These are phyloP conservation scores for Isabelozyma heimii DNA, from an alignment of 805 yeast species.

Conservation along the genomic window DNA sequence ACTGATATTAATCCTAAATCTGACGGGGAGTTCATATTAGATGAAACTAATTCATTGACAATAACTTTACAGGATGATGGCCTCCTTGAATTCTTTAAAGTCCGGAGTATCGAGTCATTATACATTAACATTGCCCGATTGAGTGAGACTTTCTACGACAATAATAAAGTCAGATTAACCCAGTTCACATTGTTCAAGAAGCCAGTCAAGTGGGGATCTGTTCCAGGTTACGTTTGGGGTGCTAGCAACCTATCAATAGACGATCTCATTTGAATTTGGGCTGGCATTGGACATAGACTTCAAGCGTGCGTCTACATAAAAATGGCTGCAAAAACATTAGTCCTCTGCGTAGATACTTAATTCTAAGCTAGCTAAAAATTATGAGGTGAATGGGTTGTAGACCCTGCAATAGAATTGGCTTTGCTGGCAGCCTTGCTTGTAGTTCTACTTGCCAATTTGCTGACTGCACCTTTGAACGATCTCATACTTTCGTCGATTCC, in stretches of 20 bases:
- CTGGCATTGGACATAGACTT: no score
- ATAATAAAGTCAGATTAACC: neutral
- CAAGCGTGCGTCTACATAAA: no score
- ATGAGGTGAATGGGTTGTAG: neutral
- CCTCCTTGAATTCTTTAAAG: constrained; percentile 9
- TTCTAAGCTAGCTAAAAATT: no score
- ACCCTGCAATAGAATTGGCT: neutral
- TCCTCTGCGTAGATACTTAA: no score
- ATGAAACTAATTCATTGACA: constrained; percentile 9
- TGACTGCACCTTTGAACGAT: constrained; percentile 12
- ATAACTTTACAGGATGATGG: constrained; percentile 11
- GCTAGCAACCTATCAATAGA: constrained; percentile 2
- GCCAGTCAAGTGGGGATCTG: constrained; percentile 3
- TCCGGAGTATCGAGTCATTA: constrained; percentile 10
- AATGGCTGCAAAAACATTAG: no score
- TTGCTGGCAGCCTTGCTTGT: constrained; percentile 9
- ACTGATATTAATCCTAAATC: constrained; percentile 8
- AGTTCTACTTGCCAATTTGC: constrained; percentile 10
- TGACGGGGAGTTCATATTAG: constrained; percentile 3
- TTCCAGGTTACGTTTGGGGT: constrained; percentile 5
- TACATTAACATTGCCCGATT: constrained; percentile 6
- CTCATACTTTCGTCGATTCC: constrained; percentile 63
- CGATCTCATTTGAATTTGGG: neutral
- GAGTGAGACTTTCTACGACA: neutral
- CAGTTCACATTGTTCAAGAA: constrained; percentile 6